Conservation (phyloP, 2,329 filamentous ascomycete genomes). For the Monosporascus sp. region DNA sequence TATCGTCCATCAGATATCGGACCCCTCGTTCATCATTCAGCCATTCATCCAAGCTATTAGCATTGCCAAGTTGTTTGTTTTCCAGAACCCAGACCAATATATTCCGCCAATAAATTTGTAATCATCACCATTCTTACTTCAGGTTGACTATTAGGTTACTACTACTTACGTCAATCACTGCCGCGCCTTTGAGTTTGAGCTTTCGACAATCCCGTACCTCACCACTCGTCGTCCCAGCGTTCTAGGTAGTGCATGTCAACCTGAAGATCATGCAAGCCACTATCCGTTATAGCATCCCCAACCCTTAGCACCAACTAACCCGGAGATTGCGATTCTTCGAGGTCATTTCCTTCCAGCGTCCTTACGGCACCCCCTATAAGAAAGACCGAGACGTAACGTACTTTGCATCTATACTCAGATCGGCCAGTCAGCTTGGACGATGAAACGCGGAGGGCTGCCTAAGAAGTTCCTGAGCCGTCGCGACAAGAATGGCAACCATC, state of each 20-base stretch:
- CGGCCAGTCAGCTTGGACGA: slow-evolving; percentile 24
- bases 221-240: too few species aligned
- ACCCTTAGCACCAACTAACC: not conserved
- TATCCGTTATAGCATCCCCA: not conserved
- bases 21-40: not conserved
- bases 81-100: not conserved
- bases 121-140: not conserved
- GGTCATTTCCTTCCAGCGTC: not conserved
- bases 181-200: too few species aligned
- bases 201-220: too few species aligned
- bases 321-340: not conserved
- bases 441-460: slow-evolving; percentile 44
- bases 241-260: not conserved
- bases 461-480: slow-evolving; percentile 66
- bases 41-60: not conserved
- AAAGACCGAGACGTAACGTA: too few species aligned
- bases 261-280: not conserved
- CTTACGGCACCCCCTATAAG: too few species aligned
- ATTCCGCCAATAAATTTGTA: not conserved
- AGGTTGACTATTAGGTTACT: not conserved
- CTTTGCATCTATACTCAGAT: too few species aligned
- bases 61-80: not conserved
- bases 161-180: not conserved
- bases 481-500: slow-evolving; percentile 56
- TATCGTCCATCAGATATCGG: not conserved